phyloP scores from a whole-genome alignment of 441 rosid species.

The Sinapis alba region DNA sequence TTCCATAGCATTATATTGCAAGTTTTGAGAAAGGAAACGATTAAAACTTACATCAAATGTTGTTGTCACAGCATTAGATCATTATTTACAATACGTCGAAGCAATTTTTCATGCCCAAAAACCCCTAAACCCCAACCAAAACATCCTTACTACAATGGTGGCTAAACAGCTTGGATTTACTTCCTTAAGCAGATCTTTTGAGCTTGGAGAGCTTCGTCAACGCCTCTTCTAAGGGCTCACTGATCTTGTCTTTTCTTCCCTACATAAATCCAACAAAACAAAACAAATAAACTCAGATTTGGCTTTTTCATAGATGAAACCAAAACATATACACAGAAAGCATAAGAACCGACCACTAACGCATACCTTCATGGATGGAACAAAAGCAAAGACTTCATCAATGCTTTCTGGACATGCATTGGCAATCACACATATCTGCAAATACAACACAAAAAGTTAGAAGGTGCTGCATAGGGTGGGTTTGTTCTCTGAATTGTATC shows the following conservation, averaged over 20 bases:
- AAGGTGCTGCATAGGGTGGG: not conserved
- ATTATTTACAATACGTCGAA: slow-evolving; percentile 17
- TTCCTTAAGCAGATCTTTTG: slow-evolving; percentile 4
- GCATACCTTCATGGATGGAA: slow-evolving; percentile 74
- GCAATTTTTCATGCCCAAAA: not conserved
- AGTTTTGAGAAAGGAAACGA: slow-evolving; percentile 1
- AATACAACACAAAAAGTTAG: slow-evolving; percentile 28
- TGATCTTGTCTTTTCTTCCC: slow-evolving; percentile 52
- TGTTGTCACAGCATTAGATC: not conserved
- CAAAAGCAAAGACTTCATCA: slow-evolving; percentile 76
- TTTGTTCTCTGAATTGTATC: slow-evolving; percentile 4
- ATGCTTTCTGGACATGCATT: slow-evolving; percentile 68
- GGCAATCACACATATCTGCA: slow-evolving; percentile 66
- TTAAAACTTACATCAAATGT: slow-evolving; percentile 13
- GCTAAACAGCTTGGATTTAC: not conserved
- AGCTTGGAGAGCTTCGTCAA: slow-evolving; percentile 44
- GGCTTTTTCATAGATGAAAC: not conserved
- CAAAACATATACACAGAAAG: not conserved
- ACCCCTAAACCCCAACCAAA: slow-evolving; percentile 1
- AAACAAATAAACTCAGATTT: not conserved
- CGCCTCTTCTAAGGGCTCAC: slow-evolving; percentile 55
- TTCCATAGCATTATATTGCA: not conserved
- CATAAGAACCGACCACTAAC: not conserved
- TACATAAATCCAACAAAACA: slow-evolving; percentile 35
- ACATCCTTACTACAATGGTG: not conserved